phyloP scores from a whole-genome alignment of 345 rosid genomes.

The Lepidium aucheri region DNA sequence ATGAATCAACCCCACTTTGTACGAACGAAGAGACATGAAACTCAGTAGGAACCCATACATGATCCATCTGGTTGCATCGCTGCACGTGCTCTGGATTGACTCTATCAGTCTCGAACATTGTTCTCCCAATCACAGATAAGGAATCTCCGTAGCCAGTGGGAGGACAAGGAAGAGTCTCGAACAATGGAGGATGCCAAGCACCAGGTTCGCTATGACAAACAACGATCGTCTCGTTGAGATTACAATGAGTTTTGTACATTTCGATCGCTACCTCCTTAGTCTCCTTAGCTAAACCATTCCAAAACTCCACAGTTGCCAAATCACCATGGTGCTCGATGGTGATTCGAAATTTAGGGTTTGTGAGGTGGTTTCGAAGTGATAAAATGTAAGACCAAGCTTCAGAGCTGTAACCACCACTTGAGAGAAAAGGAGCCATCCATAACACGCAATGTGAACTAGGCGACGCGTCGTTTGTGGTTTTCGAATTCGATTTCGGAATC shows the following conservation, averaged over 20 bases:
- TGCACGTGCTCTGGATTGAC: slow-evolving; percentile 50
- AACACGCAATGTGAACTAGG: slow-evolving; percentile 47
- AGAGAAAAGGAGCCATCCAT: slow-evolving; percentile 93
- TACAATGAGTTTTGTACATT: slow-evolving; percentile 46
- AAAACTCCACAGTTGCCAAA: slow-evolving; percentile 48
- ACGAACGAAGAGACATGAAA: slow-evolving; percentile 71
- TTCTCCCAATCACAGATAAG: slow-evolving; percentile 59
- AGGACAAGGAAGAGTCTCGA: slow-evolving; percentile 72
- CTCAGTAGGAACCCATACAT: slow-evolving; percentile 83
- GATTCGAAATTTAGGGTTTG: slow-evolving; percentile 41
- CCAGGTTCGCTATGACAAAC: slow-evolving; percentile 94
- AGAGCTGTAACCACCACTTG: slow-evolving; percentile 92
- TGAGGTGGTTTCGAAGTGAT: slow-evolving; percentile 37
- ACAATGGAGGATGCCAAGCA: slow-evolving; percentile 88
- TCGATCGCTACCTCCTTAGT: slow-evolving; percentile 35
- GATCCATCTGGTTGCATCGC: slow-evolving; percentile 68
- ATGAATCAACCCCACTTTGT: slow-evolving; percentile 60
- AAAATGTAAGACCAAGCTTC: slow-evolving; percentile 79
- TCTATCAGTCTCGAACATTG: slow-evolving; percentile 88
- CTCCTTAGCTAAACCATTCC: slow-evolving; percentile 60
- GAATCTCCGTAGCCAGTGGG: slow-evolving; percentile 49
- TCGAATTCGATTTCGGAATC: slow-evolving; percentile 10
- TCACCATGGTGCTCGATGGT: slow-evolving; percentile 76
- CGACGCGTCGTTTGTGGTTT: slow-evolving; percentile 4
- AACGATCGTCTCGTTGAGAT: slow-evolving; percentile 52